Conservation (phyloP, 2,329 filamentous ascomycete genomes). For the Aquanectria penicillioides region DNA sequence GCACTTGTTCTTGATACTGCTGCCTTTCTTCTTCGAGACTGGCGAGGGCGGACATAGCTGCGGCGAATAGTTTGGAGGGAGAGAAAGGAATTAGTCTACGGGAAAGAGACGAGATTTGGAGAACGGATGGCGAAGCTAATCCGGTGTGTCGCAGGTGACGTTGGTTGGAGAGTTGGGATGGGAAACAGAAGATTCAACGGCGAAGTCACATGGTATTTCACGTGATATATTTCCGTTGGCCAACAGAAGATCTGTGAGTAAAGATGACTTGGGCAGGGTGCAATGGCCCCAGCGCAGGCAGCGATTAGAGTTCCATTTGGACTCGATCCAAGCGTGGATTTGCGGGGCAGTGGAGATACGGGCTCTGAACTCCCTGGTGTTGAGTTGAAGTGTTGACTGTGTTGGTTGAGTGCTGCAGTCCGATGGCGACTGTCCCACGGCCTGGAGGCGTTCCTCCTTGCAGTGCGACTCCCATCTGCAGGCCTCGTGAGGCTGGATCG, state of each 20-base stretch:
- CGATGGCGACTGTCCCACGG: background rate
- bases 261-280: slow-evolving; percentile 1
- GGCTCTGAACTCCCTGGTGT: background rate
- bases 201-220: background rate
- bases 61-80: background rate
- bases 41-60: slow-evolving; percentile 46
- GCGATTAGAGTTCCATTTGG: slow-evolving; percentile 20
- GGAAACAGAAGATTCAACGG: background rate
- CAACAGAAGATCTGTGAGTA: background rate
- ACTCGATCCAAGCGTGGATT: slow-evolving; percentile 2
- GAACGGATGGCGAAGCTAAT: background rate
- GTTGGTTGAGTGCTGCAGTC: background rate
- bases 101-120: background rate
- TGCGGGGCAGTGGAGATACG: slow-evolving; percentile 16
- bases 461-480: too few relatives aligned
- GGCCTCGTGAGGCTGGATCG: slow-evolving; percentile 11
- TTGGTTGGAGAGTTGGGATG: slow-evolving; percentile 3
- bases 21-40: slow-evolving; percentile 63
- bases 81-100: background rate
- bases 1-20: slow-evolving; percentile 67
- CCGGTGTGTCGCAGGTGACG: slow-evolving; percentile 4
- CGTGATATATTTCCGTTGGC: background rate
- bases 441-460: background rate
- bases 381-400: background rate
- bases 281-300: slow-evolving; percentile 12